Conservation (phyloP, 305 asterid species). For the Stenogyne calaminthoides region DNA sequence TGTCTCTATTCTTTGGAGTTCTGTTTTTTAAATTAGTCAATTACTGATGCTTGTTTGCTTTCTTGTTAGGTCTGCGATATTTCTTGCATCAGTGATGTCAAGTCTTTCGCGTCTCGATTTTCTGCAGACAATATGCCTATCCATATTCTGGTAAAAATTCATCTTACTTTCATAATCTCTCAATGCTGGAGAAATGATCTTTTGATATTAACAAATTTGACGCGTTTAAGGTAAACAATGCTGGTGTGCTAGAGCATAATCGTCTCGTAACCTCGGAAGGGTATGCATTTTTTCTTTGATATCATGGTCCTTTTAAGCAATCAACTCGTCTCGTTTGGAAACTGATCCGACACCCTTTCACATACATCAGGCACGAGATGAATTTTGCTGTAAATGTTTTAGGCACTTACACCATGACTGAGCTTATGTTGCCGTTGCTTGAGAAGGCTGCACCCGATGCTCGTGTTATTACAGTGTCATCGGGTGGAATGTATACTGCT, state of each 20-base stretch:
- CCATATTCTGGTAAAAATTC: constrained; percentile 70
- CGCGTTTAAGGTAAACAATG: constrained; percentile 75
- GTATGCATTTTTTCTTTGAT: constrained; percentile 42
- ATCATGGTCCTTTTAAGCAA: neutral
- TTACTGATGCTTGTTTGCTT: constrained; percentile 4
- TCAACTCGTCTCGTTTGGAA: neutral
- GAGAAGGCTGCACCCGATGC: constrained; percentile 95
- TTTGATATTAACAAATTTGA: neutral
- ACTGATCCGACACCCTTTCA: constrained; percentile 4
- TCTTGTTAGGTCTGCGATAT: constrained; percentile 70
- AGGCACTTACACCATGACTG: constrained; percentile 80
- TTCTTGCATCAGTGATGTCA: constrained; percentile 65
- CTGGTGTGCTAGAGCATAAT: constrained; percentile 71
- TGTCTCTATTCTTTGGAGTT: neutral
- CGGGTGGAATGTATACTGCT: constrained; percentile 90
- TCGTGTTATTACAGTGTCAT: constrained; percentile 87
- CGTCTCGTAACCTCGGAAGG: constrained; percentile 73
- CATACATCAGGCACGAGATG: constrained; percentile 59
- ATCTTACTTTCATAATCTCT: neutral
- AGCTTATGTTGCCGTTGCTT: constrained; percentile 72
- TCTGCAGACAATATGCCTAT: constrained; percentile 64
- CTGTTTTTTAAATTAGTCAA: neutral
- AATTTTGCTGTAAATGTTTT: constrained; percentile 82
- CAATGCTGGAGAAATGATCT: constrained; percentile 2
- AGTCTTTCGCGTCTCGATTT: constrained; percentile 72